Base-by-base conservation (phyloP, 176 grass and related monocot genomes). In the Carex scoparia region DNA sequence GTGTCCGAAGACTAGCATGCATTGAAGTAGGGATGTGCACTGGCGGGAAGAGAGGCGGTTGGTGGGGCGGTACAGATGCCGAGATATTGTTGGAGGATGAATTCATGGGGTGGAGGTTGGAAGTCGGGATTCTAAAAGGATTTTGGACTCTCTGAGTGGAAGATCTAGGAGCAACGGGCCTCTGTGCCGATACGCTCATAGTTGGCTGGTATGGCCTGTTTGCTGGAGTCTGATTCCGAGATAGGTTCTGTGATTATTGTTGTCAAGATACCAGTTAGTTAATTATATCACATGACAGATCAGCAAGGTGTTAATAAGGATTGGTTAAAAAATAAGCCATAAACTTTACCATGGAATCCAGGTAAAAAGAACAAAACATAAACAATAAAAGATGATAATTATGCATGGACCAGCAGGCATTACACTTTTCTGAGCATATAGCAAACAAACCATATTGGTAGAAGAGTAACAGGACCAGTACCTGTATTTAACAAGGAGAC, bases 151-250 rank as follows among this genome's bases (percentile, higher is more conserved):
- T 79, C 30, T 79, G 74, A 16, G 74, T 57, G 27, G 53, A 58
- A 79, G 53, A 58, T 79, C 28, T 31, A 15, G 74, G 74, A 35
- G 12, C 4, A 55, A 5, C 15, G 42, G 57, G 44, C 65, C 18
- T 67, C 40, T 68, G 81, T 51, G 79, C 58, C 7, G 19, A 65
- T 11, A 28, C 6, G 2, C 23, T 46, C 81, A 83, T 69, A 16
- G 28, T 65, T 64, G 33, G 38, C 81, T 69, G 81, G 81, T 83
- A 69, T 54, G 81, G 7, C 44, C 81, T 44, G 81, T 69, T 83
- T 10, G 27, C 49, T 78, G 81, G 63, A 53, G 49, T 19, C 61
- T 65, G 81, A 65, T 57, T 81, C 56, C 23, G 79, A 58, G 74
- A 58, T 4, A 6, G 74, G 51, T 51, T 65, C 81, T 83, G 74